Percentiles rank a stretch among this genome's conserved stretches.
These are phyloP conservation scores for Posidonia australis DNA, from an alignment of 106 monocot species.

Conservation along the genomic window DNA sequence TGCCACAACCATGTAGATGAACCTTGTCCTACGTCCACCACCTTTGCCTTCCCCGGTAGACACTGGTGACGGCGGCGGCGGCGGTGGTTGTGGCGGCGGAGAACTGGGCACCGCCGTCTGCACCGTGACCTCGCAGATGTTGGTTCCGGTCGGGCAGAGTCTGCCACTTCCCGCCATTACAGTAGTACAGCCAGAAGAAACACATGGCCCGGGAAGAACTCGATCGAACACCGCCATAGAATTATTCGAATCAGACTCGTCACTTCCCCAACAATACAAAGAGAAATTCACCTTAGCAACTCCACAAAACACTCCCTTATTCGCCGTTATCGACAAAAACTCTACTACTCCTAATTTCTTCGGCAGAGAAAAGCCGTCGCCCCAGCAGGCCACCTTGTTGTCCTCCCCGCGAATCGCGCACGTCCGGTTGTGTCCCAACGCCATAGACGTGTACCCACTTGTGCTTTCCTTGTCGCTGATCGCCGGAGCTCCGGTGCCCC, in stretches of 20 bases:
- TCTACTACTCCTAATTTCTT: background rate
- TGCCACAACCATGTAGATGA: constrained; percentile 20
- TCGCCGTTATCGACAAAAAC: constrained; percentile 51
- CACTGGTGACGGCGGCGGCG: background rate
- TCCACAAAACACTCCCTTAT: constrained; percentile 57
- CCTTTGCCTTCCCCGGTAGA: background rate
- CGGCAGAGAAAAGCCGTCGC: constrained; percentile 20
- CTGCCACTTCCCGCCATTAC: constrained; percentile 33
- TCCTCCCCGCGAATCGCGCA: constrained; percentile 36
- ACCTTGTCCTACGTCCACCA: background rate
- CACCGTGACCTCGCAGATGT: constrained; percentile 19
- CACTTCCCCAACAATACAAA: constrained; percentile 66
- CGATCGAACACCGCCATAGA: constrained; percentile 21
- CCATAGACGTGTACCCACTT: constrained; percentile 10
- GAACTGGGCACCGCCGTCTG: too few relatives aligned
- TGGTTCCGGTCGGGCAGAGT: constrained; percentile 21
- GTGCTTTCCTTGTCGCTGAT: background rate
- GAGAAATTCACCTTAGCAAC: constrained; percentile 33
- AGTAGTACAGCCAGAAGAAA: constrained; percentile 21
- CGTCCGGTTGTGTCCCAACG: constrained; percentile 39
- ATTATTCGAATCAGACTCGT: constrained; percentile 4
- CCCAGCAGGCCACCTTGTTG: constrained; percentile 48
- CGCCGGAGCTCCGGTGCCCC: constrained; percentile 43
- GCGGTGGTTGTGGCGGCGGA: background rate
- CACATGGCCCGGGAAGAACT: constrained; percentile 56